These are phyloP conservation scores for Fonsecaea monophora DNA, from an alignment of 2,329 filamentous ascomycete genomes.

Conservation along the genomic window DNA sequence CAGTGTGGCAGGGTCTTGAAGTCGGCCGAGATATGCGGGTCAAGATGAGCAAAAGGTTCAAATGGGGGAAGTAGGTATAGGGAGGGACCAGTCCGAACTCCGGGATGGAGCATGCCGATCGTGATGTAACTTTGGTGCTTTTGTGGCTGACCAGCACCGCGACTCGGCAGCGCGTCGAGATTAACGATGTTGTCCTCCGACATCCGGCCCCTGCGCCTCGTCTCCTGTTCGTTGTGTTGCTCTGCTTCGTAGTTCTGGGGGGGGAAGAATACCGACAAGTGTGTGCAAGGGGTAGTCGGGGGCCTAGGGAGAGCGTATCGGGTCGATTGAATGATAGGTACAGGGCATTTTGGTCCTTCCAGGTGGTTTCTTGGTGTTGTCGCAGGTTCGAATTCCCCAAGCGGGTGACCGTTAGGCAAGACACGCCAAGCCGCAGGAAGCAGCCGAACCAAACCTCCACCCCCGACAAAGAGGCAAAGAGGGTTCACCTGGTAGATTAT, in stretches of 20 bases:
- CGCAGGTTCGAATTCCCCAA: background rate
- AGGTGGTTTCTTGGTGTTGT: background rate
- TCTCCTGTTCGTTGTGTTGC: background rate
- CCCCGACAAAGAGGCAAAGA: background rate
- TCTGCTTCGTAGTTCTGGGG: background rate
- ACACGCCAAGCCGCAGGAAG: background rate
- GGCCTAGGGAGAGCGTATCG: background rate
- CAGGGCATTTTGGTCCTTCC: background rate
- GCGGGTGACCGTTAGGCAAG: background rate
- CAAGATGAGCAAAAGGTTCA: background rate
- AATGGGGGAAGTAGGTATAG: background rate
- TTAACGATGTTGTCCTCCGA: constrained; percentile 3
- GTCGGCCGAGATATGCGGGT: background rate
- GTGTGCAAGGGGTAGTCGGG: background rate
- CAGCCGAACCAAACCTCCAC: background rate
- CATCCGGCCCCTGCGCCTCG: background rate
- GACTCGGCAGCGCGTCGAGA: constrained; percentile 2
- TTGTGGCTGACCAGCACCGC: background rate
- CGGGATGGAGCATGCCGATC: background rate
- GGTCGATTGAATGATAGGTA: background rate
- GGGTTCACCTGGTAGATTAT: background rate
- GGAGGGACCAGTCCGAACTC: background rate
- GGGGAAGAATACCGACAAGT: background rate
- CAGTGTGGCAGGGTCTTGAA: background rate
- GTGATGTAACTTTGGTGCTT: background rate